A percentile compares a stretch with the other conserved stretches of the same genome.
phyloP scores from a whole-genome alignment of 768 basidiomycete species.

The Amanita thiersii region DNA sequence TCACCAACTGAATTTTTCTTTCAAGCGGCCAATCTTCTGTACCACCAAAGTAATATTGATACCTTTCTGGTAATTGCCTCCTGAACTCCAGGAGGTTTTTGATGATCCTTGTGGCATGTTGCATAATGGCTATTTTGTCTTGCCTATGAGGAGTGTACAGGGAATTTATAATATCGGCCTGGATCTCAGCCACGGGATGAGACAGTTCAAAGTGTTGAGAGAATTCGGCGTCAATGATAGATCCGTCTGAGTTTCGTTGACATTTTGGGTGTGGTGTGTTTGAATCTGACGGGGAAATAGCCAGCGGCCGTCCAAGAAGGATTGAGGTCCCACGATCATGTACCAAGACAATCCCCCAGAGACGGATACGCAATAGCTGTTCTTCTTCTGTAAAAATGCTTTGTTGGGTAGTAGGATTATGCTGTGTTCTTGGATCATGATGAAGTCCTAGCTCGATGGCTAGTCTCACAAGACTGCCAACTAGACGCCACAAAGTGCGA shows the following conservation, averaged over 20 bases:
- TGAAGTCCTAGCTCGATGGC: constrained; percentile 81
- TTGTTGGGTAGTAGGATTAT: constrained; percentile 28
- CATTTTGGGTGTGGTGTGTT: constrained; percentile 70
- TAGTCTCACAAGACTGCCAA: constrained; percentile 76
- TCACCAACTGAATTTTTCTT: constrained; percentile 55
- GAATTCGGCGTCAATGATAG: constrained; percentile 35
- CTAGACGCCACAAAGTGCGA: constrained; percentile 83
- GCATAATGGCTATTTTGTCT: constrained; percentile 61
- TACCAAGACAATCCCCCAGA: constrained; percentile 80
- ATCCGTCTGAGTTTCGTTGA: constrained; percentile 19
- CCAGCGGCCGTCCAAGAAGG: constrained; percentile 78
- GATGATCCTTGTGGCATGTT: constrained; percentile 72
- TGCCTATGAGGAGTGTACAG: constrained; percentile 73
- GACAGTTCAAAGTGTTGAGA: constrained; percentile 78
- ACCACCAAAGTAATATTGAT: constrained; percentile 70
- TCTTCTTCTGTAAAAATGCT: constrained; percentile 66
- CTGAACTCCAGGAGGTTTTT: constrained; percentile 69
- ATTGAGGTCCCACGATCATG: constrained; percentile 88
- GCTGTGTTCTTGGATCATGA: constrained; percentile 71
- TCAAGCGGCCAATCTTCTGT: constrained; percentile 70
- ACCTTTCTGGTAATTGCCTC: constrained; percentile 59
- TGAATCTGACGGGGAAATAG: constrained; percentile 74
- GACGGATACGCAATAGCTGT: constrained; percentile 67
- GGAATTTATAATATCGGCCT: constrained; percentile 85
- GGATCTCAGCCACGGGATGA: constrained; percentile 71